Base-by-base conservation (phyloP, 176 grass and related monocot species). In the Chrysopogon serrulatus region DNA sequence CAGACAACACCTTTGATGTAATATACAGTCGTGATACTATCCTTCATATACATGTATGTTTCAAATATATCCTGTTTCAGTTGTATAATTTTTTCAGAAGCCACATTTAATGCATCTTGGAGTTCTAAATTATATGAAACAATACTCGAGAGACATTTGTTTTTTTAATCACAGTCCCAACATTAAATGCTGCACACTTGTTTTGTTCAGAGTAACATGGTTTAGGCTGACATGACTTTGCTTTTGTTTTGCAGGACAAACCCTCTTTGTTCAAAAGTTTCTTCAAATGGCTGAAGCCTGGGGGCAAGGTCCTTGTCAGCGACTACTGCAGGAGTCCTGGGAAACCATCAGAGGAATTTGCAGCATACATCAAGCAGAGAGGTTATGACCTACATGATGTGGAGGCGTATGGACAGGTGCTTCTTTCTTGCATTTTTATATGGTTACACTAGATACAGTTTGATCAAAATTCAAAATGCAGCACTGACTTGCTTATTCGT, bases 11-110 rank as follows among this genome's bases (percentile, higher is more conserved):
- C 23, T 99, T 99, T 10, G 91, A 96, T n/a, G 81, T 94, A 23
- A 89, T 99, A 77, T 99, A 99, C 86, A 99, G 96, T 32, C 89
- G 96, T 78, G 96, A 96, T 67, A 96, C 93, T 31, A 94, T 99
- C 78, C 96, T 96, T 61, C 96, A 99, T 80, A 99, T 99, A 92
- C 93, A 96, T 26, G 96, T 96, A 92, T 80, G 64, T 76, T 30
- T 60, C 12, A 14, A 21, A 19, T 45, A 43, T 23, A 59, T 45
- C 36, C 3, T n/a, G 24, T 33, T 15, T 39, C 18, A 53, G 53
- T 49, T 41, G 14, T 23, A 19, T 41, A 19, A 11, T 48, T 16
- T 41, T 18, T 30, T 72, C 32, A 8, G 11, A 81, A 70, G 5
- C 19, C 24, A 23, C 11, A 32, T 7, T 17, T 88, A 3, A 14